Percentiles rank a stretch among this genome's conserved stretches.
Conservation (phyloP, 75 land plant species). For the Cunninghamia lanceolata region DNA sequence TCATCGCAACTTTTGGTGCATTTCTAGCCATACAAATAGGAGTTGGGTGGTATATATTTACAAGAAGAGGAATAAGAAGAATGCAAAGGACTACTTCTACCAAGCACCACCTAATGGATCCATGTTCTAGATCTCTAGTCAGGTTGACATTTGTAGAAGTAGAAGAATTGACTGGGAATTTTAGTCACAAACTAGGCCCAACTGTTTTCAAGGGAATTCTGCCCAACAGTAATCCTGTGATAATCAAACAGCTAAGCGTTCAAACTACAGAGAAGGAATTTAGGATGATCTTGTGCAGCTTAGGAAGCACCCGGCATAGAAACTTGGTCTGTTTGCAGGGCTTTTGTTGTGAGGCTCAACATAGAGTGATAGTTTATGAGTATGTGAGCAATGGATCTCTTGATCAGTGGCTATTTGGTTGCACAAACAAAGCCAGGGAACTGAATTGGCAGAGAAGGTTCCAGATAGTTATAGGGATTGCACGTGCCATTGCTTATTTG, state of each 20-base stretch:
- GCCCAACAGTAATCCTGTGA: conserved; percentile 14
- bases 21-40: conserved; percentile 25
- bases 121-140: conserved; percentile 4
- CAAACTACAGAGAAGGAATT: conserved; percentile 27
- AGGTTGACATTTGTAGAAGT: conserved; percentile 23
- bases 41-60: conserved; percentile 13
- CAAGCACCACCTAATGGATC: conserved; percentile 28
- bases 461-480: conserved; percentile 18
- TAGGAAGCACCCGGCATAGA: conserved; percentile 31
- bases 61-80: conserved; percentile 15
- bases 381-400: conserved; percentile 37
- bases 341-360: conserved; percentile 35
- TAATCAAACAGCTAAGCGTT: conserved; percentile 15
- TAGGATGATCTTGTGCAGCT: conserved; percentile 17
- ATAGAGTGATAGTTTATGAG: conserved; percentile 38
- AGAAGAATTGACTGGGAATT: conserved; percentile 15
- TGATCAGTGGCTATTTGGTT: conserved; percentile 25
- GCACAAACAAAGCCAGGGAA: neutral
- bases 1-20: conserved; percentile 4
- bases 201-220: conserved; percentile 20
- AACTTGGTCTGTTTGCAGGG: conserved; percentile 42
- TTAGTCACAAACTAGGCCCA: conserved; percentile 12
- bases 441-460: conserved; percentile 19
- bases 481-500: conserved; percentile 22
- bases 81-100: conserved; percentile 3